These are phyloP conservation scores for Zasmidium angulare DNA, from an alignment of 2,329 filamentous ascomycete species.

Conservation along the genomic window DNA sequence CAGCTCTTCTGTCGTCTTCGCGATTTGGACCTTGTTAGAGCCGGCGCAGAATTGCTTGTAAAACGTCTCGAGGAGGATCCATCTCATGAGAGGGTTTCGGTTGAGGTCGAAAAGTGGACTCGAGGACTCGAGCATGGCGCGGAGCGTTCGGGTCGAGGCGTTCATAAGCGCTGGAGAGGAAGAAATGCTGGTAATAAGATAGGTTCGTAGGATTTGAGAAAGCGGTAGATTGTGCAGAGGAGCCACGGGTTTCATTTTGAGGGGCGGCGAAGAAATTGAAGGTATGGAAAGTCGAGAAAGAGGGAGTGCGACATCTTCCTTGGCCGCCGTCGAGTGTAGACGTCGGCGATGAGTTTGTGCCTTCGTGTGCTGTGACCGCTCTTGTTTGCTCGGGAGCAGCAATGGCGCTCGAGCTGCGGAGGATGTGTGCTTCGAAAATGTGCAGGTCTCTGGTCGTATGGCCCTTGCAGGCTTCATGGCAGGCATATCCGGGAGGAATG, in stretches of 20 bases:
- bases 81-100: constrained; percentile 68
- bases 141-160: constrained; percentile 69
- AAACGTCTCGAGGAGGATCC: constrained; percentile 75
- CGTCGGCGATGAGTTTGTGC: constrained; percentile 6
- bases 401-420: neutral
- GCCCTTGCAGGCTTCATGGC: neutral
- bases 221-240: constrained; percentile 68
- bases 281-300: neutral
- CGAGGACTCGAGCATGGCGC: constrained; percentile 67
- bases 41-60: constrained; percentile 92
- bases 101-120: constrained; percentile 70
- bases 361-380: neutral
- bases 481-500: neutral
- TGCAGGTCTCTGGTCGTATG: neutral
- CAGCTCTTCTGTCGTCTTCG: constrained; percentile 62
- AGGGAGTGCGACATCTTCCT: constrained; percentile 10
- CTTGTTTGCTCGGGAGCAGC: neutral
- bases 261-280: neutral
- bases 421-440: neutral
- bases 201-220: constrained; percentile 65
- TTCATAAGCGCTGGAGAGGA: constrained; percentile 68
- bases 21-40: constrained; percentile 68
- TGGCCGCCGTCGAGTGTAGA: constrained; percentile 15
- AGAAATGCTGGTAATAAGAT: constrained; percentile 68
- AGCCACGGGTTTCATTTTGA: constrained; percentile 14